phyloP scores from a whole-genome alignment of 306 rosid genomes.

The Crataegus laevigata region DNA sequence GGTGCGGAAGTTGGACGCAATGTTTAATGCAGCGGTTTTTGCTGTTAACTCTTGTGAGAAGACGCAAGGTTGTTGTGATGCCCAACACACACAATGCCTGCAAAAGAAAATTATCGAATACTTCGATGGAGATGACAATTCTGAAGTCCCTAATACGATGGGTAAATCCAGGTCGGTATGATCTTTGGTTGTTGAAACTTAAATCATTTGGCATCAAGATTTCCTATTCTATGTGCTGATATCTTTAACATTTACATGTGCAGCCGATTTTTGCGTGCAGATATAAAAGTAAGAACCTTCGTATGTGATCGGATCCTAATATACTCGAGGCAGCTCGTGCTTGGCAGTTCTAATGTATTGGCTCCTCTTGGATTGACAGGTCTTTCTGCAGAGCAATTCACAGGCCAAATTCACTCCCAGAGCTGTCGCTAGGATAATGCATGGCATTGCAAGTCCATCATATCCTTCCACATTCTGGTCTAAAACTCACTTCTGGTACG shows the following conservation, averaged over 20 bases:
- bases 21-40: slow-evolving; percentile 63
- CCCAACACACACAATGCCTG: slow-evolving; percentile 70
- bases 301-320: slow-evolving; percentile 14
- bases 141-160: slow-evolving; percentile 46
- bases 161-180: slow-evolving; percentile 63
- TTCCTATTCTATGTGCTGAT: slow-evolving; percentile 14
- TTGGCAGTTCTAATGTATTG: slow-evolving; percentile 8
- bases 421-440: slow-evolving; percentile 92
- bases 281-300: slow-evolving; percentile 62
- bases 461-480: slow-evolving; percentile 79
- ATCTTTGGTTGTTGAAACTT: slow-evolving; percentile 2
- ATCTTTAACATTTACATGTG: slow-evolving; percentile 33
- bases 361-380: slow-evolving; percentile 44
- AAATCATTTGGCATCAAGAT: neutral
- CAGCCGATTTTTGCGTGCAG: slow-evolving; percentile 89
- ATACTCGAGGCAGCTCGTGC: slow-evolving; percentile 3
- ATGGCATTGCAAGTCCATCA: slow-evolving; percentile 91
- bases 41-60: slow-evolving; percentile 57
- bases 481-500: slow-evolving; percentile 87
- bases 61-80: slow-evolving; percentile 49
- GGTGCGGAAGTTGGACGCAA: slow-evolving; percentile 79
- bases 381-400: slow-evolving; percentile 74
- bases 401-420: slow-evolving; percentile 83
- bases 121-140: slow-evolving; percentile 51
- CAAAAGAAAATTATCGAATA: slow-evolving; percentile 63